Evolutionary conservation across 495 filamentous ascomycete genomes (phyloP).

Genomic region (Oidiodendron maius): DNA sequence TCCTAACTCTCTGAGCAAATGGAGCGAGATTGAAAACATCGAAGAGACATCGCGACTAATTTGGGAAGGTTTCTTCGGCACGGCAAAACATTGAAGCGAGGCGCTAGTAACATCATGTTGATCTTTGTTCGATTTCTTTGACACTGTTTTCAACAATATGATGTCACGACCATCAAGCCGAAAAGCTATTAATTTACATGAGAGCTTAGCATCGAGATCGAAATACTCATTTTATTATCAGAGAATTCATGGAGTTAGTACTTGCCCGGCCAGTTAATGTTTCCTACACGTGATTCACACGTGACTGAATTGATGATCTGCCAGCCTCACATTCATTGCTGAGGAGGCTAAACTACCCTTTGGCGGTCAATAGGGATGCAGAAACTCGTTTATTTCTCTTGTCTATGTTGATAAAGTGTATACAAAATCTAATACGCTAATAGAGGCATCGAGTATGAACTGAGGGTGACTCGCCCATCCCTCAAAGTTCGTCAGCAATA

Average conservation of each 20-base stretch:
- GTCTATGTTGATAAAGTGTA: neutral
- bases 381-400: neutral
- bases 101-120: no score
- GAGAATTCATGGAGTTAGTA: neutral
- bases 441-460: constrained; percentile 4
- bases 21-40: neutral
- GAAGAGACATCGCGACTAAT: neutral
- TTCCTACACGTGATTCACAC: constrained; percentile 3
- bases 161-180: no score
- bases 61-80: neutral
- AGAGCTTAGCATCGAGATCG: no score
- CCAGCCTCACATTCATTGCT: no score
- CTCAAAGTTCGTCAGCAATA: neutral
- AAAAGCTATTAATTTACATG: no score
- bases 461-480: neutral
- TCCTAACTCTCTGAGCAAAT: neutral
- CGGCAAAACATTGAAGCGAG: constrained; percentile 3
- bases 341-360: no score
- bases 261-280: neutral
- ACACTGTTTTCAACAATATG: no score
- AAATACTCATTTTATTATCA: no score
- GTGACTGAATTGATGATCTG: no score
- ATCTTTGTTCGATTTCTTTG: neutral
- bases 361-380: no score
- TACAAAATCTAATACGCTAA: neutral